These are phyloP conservation scores for Geranomyces michiganensis DNA, from an alignment of 192 early-diverging fungal species.

Conservation along the genomic window DNA sequence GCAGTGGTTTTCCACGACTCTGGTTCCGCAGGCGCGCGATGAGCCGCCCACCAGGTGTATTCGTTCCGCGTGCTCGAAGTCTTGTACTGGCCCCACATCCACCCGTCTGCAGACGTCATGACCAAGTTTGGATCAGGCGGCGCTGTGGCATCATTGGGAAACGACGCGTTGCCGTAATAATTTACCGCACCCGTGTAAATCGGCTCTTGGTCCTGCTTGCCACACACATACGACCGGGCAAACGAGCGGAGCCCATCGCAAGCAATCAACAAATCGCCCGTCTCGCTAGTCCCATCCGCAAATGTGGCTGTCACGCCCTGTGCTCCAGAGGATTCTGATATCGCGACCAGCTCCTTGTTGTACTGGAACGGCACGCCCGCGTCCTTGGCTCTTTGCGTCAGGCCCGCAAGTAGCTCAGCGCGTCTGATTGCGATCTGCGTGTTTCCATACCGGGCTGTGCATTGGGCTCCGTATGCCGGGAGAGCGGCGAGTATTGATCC, in stretches of 20 bases:
- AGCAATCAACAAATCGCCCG: constrained; percentile 45
- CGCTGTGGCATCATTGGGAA: not conserved
- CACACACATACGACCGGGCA: constrained; percentile 7
- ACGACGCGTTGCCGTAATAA: not conserved
- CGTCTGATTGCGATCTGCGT: constrained; percentile 7
- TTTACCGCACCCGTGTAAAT: not conserved
- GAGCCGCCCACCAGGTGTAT: constrained; percentile 3
- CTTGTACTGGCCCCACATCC: constrained; percentile 10
- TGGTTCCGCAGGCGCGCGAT: not conserved
- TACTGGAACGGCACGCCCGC: not conserved
- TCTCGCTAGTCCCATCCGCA: constrained; percentile 44
- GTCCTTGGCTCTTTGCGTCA: not conserved
- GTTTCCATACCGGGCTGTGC: not conserved
- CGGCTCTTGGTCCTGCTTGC: not conserved
- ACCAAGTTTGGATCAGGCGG: not conserved
- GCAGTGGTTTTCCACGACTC: constrained; percentile 8
- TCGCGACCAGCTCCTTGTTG: not conserved
- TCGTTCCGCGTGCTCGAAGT: not conserved
- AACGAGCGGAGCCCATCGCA: constrained; percentile 45
- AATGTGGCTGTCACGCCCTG: constrained; percentile 46
- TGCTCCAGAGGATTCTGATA: not conserved
- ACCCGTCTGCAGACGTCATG: not conserved
- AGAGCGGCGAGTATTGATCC: not conserved
- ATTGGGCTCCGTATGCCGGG: not conserved
- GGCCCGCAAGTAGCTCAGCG: not conserved